phyloP scores from a whole-genome alignment of 306 rosid species.

The Lathyrus tuberosus region DNA sequence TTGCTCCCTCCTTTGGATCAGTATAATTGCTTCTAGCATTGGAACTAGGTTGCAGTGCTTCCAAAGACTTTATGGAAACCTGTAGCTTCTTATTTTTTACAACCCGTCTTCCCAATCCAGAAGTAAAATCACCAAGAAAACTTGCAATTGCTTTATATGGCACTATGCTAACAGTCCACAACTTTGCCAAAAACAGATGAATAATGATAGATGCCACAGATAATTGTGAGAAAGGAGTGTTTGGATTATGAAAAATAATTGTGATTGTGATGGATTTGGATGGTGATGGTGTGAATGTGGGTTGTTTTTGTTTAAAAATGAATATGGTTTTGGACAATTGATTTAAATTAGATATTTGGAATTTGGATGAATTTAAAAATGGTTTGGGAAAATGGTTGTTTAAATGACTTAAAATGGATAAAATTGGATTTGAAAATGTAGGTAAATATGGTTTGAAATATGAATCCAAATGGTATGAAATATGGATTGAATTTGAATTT shows the following conservation, averaged over 20 bases:
- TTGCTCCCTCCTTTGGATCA: conserved; percentile 66
- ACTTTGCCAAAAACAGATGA: conserved; percentile 78
- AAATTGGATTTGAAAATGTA: too few species aligned
- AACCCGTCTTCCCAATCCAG: conserved; percentile 60
- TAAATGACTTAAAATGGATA: too few species aligned
- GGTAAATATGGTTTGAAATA: too few species aligned
- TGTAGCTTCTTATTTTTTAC: conserved; percentile 73
- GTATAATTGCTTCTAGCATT: conserved; percentile 74
- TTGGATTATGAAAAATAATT: conserved; percentile 13
- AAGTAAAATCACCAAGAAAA: conserved; percentile 60
- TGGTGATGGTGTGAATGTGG: conserved; percentile 9
- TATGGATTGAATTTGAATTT: too few species aligned
- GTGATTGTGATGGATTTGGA: not conserved
- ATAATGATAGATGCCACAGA: conserved; percentile 78
- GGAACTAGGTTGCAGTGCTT: conserved; percentile 77
- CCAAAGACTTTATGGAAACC: conserved; percentile 70
- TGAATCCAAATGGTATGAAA: too few species aligned
- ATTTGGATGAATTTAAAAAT: too few species aligned
- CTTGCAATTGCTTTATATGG: conserved; percentile 60
- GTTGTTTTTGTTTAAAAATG: not conserved
- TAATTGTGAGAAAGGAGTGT: conserved; percentile 47
- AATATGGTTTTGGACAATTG: too few species aligned
- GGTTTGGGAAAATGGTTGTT: too few species aligned
- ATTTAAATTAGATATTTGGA: too few species aligned
- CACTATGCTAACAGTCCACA: conserved; percentile 62